phyloP scores from a whole-genome alignment of 306 rosid genomes.

The Canavalia ensiformis region DNA sequence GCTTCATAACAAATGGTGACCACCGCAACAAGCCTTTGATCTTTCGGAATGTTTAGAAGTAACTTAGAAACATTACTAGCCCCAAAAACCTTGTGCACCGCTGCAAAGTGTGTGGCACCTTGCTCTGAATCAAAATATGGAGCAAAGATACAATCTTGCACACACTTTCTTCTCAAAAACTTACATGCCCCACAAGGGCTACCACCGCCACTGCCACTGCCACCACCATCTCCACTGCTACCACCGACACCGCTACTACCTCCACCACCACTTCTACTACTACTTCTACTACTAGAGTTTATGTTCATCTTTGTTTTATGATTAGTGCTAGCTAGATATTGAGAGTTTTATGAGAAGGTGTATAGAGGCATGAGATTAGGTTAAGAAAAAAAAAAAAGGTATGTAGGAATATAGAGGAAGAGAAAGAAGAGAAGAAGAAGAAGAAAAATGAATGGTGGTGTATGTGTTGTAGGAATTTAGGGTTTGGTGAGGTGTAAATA shows the following conservation, averaged over 20 bases:
- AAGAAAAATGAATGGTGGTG: not conserved
- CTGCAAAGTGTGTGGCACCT: conserved; percentile 89
- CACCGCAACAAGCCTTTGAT: conserved; percentile 85
- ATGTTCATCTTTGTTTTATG: conserved; percentile 57
- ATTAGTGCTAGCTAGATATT: not conserved
- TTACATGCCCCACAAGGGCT: conserved; percentile 98
- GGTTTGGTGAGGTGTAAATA: conserved; percentile 64
- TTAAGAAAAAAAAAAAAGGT: conserved; percentile 39
- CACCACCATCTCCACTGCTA: not conserved
- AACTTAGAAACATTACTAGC: conserved; percentile 96
- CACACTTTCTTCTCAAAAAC: conserved; percentile 87
- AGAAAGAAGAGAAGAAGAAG: not conserved
- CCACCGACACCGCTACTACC: conserved; percentile 38
- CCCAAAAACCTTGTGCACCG: conserved; percentile 94
- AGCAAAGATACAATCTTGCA: conserved; percentile 81
- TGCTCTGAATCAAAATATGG: conserved; percentile 96
- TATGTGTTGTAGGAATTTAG: conserved; percentile 42
- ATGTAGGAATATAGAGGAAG: conserved; percentile 19
- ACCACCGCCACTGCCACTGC: conserved; percentile 45
- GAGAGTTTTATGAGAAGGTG: not conserved
- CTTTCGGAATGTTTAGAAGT: conserved; percentile 76
- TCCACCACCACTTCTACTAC: conserved; percentile 31
- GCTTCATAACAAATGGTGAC: conserved; percentile 92
- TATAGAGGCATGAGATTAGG: not conserved
- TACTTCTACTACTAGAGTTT: conserved; percentile 59